Percentiles rank a stretch among this genome's conserved stretches.
Evolutionary conservation across 768 basidiomycete genomes (phyloP).

Genomic region (Clitopilus hobsonii): DNA sequence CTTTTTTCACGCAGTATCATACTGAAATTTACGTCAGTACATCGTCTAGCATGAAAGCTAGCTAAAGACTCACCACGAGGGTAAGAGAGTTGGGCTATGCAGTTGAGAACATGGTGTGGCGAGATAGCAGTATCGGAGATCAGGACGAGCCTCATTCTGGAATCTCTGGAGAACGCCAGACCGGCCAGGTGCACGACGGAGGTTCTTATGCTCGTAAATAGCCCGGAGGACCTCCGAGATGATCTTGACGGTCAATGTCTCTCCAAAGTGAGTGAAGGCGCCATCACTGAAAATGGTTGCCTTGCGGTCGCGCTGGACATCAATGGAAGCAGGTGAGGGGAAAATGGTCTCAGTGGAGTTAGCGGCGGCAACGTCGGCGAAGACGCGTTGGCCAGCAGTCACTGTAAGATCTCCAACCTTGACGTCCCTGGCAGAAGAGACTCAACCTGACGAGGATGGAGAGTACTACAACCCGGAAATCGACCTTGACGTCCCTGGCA

Average conservation of each 20-base stretch:
- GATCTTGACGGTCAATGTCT: slow-evolving; percentile 54
- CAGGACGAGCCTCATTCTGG: slow-evolving; percentile 39
- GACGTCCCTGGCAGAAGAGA: slow-evolving; percentile 40
- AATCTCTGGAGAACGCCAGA: slow-evolving; percentile 59
- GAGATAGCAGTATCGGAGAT: slow-evolving; percentile 53
- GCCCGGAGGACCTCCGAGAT: slow-evolving; percentile 60
- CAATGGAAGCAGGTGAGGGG: slow-evolving; percentile 38
- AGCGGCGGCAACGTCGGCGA: slow-evolving; percentile 57
- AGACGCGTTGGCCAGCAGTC: slow-evolving; percentile 49
- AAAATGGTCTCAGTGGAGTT: slow-evolving; percentile 47
- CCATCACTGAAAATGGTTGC: slow-evolving; percentile 45
- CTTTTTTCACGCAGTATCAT: background rate
- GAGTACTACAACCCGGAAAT: too few species aligned
- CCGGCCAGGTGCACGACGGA: slow-evolving; percentile 63
- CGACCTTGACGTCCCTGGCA: too few species aligned
- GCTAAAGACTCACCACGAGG: slow-evolving; percentile 38
- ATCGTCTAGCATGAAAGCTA: background rate
- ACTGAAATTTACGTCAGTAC: background rate
- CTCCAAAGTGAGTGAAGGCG: slow-evolving; percentile 38
- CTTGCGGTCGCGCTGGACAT: slow-evolving; percentile 40
- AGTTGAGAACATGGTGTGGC: slow-evolving; percentile 39
- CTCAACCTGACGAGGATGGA: too few species aligned
- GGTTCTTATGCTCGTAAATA: slow-evolving; percentile 50
- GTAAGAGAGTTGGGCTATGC: slow-evolving; percentile 71
- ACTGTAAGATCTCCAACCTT: slow-evolving; percentile 36